These are phyloP conservation scores for Neurospora intermedia DNA, from an alignment of 495 filamentous ascomycete species.

Conservation along the genomic window DNA sequence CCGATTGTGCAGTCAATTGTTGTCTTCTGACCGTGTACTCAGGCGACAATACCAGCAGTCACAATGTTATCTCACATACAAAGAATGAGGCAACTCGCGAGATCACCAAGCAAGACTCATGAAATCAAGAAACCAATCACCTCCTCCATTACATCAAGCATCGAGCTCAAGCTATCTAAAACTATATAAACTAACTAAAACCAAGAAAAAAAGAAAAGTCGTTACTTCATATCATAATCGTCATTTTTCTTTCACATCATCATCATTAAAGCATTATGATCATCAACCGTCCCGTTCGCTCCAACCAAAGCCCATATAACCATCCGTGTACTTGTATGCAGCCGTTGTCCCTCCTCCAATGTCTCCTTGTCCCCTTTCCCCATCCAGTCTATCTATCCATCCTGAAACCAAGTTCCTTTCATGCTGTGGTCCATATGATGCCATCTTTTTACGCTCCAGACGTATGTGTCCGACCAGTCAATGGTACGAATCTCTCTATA, in stretches of 20 bases:
- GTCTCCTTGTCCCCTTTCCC: neutral
- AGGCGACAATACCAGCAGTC: neutral
- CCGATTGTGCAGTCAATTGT: neutral
- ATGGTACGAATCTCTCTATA: neutral
- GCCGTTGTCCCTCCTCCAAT: neutral
- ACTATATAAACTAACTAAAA: neutral
- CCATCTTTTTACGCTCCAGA: neutral
- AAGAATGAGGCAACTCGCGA: neutral
- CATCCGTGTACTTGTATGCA: neutral
- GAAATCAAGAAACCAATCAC: neutral
- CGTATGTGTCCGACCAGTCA: neutral
- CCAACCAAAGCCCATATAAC: neutral
- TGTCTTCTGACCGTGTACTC: neutral
- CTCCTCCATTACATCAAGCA: neutral
- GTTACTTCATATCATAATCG: neutral
- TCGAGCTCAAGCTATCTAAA: neutral
- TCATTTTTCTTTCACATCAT: neutral
- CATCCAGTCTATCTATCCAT: neutral
- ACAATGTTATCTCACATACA: neutral
- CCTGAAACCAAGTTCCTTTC: neutral
- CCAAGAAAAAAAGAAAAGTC: neutral
- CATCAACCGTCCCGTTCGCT: neutral
- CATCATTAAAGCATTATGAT: neutral
- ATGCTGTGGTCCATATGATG: neutral
- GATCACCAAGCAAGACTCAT: neutral